Evolutionary conservation across 2,329 filamentous ascomycete species (phyloP), one percentile per base, ranked within the genome.

Genomic region (Botryotinia convoluta): DNA sequence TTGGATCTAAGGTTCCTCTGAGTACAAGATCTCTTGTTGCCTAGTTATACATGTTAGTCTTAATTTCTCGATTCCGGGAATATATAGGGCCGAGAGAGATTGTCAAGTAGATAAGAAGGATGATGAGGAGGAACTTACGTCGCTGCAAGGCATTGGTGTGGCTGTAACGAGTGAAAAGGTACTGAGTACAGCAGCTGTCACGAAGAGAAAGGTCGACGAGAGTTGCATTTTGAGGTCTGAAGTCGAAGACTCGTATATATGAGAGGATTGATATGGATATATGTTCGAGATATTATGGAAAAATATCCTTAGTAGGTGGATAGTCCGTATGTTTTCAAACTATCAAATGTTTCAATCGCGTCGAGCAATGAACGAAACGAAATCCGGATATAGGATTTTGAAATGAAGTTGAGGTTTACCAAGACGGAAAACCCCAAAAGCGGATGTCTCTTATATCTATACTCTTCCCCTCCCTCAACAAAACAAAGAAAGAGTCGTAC

Each of bases 11-110:
- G 12, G 57, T 57, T 62, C 62, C 62, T 67, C 62, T 54, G 37
- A 72, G 71, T 3, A 72, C 71, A 12, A 72, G 71, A 39, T 72
- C 71, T 69, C 62, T 68, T n/a, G 71, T 72, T 48, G 71, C 51
- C 71, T 72, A 37, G n/a, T 32, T 39, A 26, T 32, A 20, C 26
- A 48, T 67, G 37, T 68, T 69, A 69, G 62, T 64, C 35, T 44
- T 64, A 22, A 7, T 18, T 42, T 37, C 3, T 57, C n/a, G 18
- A 26, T 42, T 42, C 0, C 29, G 10, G 8, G n/a, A 37, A n/a
- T 68, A 22, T 16, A 26, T 57, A 4, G 4, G 3, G 2, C 10
- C 4, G 29, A 48, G 7, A 39, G 20, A 22, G 62, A 37, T 29
- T 20, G 29, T 14, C 10, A 9, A 9, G 12, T 22, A 64, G 9